Evolutionary conservation across 1,284 basidiomycete genomes (phyloP), one percentile per base, ranked within the genome.

Genomic region (Ustilago crameri): DNA sequence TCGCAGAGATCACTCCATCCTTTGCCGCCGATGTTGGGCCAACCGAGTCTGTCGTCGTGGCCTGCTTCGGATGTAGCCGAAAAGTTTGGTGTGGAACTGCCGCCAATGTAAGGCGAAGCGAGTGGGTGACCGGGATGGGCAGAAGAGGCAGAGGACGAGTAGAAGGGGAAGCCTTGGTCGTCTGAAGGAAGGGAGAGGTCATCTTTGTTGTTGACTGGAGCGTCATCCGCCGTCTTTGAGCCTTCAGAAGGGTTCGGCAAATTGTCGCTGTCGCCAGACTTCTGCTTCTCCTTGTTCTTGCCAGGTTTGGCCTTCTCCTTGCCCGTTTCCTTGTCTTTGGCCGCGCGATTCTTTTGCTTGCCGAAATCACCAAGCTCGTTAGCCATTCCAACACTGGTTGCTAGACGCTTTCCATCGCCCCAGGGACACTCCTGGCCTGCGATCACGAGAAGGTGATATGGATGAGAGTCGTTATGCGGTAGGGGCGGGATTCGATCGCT

Each of bases 401-500:
- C 76, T 0, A 81, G 43, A 2, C 74, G 67, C 20, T 75, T 74
- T 9, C 76, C 78, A 34, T 81, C 74, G 12, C 79, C 79, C 79
- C 79, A 82, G 7, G 80, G 80, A 49, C 79, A 81, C 54, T 82
- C 63, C 80, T 93, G 91, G 18, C 91, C 91, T 26, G 91, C 91
- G 3, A 93, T 87, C 22, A 93, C 88, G 20, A 93, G 85, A 17
- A 93, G 83, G 83, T 93, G 92, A 81, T 91, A 93, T 8, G 91
- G 91, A 82, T 93, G 92, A 18, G 55, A 51, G 42, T 79, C 70
- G 47, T 78, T 57, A 26, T 73, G 56, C 10, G 75, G 77, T 5
- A 82, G 71, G 18, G 72, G 80, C 4, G 80, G 80, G 18, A 81
- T 72, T 20, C 78, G 71, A 20, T 80, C 74, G 5, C 62, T 44